A percentile compares a stretch with the other conserved stretches of the same genome.
phyloP scores from a whole-genome alignment of 495 filamentous ascomycete species.

The Penicillium subrubescens region DNA sequence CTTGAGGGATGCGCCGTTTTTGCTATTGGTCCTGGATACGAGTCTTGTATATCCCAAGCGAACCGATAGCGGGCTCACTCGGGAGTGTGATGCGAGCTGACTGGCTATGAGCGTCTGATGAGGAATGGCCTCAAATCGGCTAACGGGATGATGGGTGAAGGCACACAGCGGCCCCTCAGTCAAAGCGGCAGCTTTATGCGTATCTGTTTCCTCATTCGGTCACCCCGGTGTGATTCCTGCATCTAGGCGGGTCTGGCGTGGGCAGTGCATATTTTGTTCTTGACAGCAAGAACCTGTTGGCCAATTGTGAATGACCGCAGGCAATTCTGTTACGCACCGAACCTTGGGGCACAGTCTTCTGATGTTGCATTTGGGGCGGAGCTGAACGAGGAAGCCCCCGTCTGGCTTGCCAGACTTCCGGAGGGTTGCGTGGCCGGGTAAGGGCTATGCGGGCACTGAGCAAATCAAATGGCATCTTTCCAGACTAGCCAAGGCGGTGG shows the following conservation, averaged over 20 bases:
- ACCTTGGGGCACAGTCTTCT: not conserved
- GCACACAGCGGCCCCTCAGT: not conserved
- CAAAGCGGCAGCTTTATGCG: not conserved
- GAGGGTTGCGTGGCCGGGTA: too few relatives aligned
- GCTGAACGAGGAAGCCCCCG: not conserved
- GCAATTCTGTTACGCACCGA: not conserved
- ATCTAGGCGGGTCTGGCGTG: not conserved
- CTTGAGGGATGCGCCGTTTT: not conserved
- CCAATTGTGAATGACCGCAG: not conserved
- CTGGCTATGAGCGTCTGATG: not conserved
- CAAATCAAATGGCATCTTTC: not conserved
- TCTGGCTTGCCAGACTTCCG: not conserved
- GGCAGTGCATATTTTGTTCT: conserved; percentile 2
- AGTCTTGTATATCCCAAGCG: not conserved
- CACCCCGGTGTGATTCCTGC: not conserved
- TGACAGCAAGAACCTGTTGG: not conserved
- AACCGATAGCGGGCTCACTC: not conserved
- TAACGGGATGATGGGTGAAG: not conserved
- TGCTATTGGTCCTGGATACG: not conserved
- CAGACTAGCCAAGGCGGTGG: not conserved
- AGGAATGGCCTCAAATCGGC: not conserved
- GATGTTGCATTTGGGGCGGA: not conserved
- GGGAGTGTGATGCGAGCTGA: not conserved
- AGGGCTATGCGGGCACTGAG: not conserved
- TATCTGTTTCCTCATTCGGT: not conserved